Evolutionary conservation across 306 rosid species (phyloP), one percentile per base, ranked within the genome.

Genomic region (Pterocarpus macrocarpus): DNA sequence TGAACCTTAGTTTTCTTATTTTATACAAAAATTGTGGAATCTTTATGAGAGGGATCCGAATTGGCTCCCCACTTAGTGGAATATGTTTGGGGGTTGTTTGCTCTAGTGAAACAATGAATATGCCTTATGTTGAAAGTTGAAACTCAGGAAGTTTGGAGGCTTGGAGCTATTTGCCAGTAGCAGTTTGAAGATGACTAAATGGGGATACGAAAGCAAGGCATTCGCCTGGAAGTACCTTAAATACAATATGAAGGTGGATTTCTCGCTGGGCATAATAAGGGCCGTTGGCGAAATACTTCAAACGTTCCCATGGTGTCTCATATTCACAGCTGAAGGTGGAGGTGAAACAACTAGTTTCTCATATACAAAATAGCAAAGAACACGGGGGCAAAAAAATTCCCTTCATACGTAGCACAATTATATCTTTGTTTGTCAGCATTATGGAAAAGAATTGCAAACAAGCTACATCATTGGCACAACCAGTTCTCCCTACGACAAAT

Each of bases 261-360:
- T 44, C 17, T 69, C 9, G 57, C 38, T 69, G 38, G 28, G 28
- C 28, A 22, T 22, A 22, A 22, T 22, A 22, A 22, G 28, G 28
- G 28, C 28, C 28, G 28, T 22, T 22, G 14, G 16, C 3, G 43
- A 63, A 13, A 33, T 32, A 5, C 1, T 12, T 53, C 5, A 15
- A 53, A 53, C 4, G 59, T 53, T 53, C 22, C 59, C 59, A 22
- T 22, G 28, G 28, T 22, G 34, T 55, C 75, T 55, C n/a, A 14
- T 59, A 43, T 67, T 67, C 58, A 15, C 17, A 55, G 58, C 44
- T 68, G 13, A 56, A 30, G 34, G 35, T 80, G 45, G 59, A 69
- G 62, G 72, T 79, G 35, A 70, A 34, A 59, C 28, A 66, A 14
- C 76, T 78, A 57, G 65, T 58, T 22, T 69, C 76, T 59, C 62